Evolutionary conservation across 1,284 basidiomycete genomes (phyloP).

Genomic region (Cystobasidium pallidum): DNA sequence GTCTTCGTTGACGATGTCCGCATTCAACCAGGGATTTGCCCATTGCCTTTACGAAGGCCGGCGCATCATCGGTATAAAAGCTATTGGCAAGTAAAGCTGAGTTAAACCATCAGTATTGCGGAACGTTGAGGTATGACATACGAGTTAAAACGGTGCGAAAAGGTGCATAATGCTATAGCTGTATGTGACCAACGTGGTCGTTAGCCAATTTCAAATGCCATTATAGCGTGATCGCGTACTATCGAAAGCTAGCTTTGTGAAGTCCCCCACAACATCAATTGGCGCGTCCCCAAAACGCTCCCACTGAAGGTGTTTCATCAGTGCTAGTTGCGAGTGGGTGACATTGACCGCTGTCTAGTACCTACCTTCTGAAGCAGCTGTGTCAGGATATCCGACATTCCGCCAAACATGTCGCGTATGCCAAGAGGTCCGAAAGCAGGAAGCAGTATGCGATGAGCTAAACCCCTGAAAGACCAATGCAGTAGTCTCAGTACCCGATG

Average conservation of each 20-base stretch:
- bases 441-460: constrained; percentile 18
- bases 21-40: constrained; percentile 1
- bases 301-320: background rate
- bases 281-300: constrained; percentile 4
- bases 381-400: constrained; percentile 9
- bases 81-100: background rate
- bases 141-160: constrained; percentile 9
- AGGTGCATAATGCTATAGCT: constrained; percentile 5
- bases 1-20: background rate
- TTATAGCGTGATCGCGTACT: background rate
- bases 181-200: background rate
- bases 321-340: too few species aligned
- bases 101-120: background rate
- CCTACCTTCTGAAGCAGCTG: constrained; percentile 7
- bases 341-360: background rate
- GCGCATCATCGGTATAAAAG: background rate
- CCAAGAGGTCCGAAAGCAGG: constrained; percentile 15
- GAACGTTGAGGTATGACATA: background rate
- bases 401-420: constrained; percentile 10
- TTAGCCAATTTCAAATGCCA: background rate
- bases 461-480: background rate
- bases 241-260: constrained; percentile 10
- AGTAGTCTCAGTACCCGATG: background rate
- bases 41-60: constrained; percentile 3
- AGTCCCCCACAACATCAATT: constrained; percentile 2